Percentiles rank a stretch among this genome's conserved stretches.
Conservation (phyloP, 768 basidiomycete genomes). For the Boletus sp. region DNA sequence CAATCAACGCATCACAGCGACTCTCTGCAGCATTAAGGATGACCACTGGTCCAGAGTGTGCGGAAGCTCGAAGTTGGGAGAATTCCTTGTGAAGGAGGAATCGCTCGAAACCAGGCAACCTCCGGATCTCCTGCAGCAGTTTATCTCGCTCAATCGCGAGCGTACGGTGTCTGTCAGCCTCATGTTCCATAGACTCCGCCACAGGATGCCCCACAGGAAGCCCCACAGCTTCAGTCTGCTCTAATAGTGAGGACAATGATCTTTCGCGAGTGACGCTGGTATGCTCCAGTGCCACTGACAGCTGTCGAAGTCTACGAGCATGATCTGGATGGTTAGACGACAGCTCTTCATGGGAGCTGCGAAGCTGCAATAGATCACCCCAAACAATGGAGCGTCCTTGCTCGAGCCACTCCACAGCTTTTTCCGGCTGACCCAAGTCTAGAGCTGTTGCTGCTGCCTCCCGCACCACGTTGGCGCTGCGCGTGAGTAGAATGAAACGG, state of each 20-base stretch:
- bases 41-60: background rate
- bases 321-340: background rate
- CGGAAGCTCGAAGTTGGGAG: background rate
- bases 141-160: background rate
- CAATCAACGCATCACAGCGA: background rate
- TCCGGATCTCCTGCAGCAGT: background rate
- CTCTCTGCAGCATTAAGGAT: background rate
- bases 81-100: background rate
- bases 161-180: background rate
- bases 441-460: slow-evolving; percentile 22
- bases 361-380: slow-evolving; percentile 7
- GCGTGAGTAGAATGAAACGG: background rate
- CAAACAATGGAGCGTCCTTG: background rate
- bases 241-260: background rate
- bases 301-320: background rate
- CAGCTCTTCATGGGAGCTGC: background rate
- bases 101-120: background rate
- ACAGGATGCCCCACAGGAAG: no score
- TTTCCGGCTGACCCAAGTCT: background rate
- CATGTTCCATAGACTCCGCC: background rate
- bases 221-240: no score
- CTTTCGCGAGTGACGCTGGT: background rate
- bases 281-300: background rate
- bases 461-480: slow-evolving; percentile 7
- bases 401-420: background rate